These are phyloP conservation scores for Hevea brasiliensis DNA, from an alignment of 345 rosid species.

Conservation along the genomic window DNA sequence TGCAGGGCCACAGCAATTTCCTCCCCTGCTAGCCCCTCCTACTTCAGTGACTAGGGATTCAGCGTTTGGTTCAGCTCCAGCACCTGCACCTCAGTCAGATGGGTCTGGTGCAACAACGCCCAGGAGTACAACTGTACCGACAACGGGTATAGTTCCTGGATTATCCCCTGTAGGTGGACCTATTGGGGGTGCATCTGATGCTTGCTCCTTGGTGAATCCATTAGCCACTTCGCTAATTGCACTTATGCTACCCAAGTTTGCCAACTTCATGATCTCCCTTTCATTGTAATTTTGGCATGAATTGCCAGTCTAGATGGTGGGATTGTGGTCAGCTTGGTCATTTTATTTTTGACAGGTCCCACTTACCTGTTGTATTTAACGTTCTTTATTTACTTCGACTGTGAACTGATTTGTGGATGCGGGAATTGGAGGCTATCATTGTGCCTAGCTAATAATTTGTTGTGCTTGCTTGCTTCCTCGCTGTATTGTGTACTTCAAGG, in stretches of 20 bases:
- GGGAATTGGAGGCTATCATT: background rate
- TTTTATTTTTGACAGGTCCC: conserved; percentile 14
- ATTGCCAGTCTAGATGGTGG: conserved; percentile 5
- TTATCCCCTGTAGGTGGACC: conserved; percentile 57
- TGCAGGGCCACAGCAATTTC: conserved; percentile 74
- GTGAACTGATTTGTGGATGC: conserved; percentile 14
- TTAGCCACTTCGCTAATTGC: conserved; percentile 23
- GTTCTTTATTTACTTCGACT: conserved; percentile 9
- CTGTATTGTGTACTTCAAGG: conserved; percentile 4
- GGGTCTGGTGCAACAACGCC: conserved; percentile 48
- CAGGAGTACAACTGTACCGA: conserved; percentile 44
- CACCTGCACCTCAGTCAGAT: conserved; percentile 51
- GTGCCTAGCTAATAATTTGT: conserved; percentile 8
- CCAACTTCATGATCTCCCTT: conserved; percentile 29
- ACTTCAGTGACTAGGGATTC: conserved; percentile 52
- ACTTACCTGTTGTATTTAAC: conserved; percentile 22
- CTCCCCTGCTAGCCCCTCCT: conserved; percentile 78
- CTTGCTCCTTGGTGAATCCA: conserved; percentile 40
- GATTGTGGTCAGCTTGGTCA: conserved; percentile 21
- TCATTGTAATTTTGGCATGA: conserved; percentile 31
- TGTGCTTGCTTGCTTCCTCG: background rate
- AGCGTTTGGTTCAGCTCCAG: conserved; percentile 50
- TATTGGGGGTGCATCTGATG: conserved; percentile 49
- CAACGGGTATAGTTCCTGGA: conserved; percentile 61
- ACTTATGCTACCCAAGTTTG: conserved; percentile 24